Conservation (phyloP, 768 basidiomycete genomes). For the Tricholoma flavovirens region DNA sequence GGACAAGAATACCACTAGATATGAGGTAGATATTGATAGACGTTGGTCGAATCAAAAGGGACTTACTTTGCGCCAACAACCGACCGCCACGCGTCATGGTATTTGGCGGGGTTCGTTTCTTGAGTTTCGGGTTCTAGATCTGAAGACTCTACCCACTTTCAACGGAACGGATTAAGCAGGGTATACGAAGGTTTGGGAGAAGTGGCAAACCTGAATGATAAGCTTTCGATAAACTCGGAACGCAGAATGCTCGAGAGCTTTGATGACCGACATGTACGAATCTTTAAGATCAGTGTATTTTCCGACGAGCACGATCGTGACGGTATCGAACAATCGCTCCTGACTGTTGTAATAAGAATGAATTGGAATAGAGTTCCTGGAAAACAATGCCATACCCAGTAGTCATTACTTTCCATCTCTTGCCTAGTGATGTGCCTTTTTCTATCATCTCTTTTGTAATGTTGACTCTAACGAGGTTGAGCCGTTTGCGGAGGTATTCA, state of each 20-base stretch:
- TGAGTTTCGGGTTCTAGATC: constrained; percentile 82
- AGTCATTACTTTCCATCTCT: constrained; percentile 81
- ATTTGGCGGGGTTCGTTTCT: constrained; percentile 73
- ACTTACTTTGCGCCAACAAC: constrained; percentile 84
- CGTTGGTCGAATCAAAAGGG: neutral
- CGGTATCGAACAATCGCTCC: constrained; percentile 85
- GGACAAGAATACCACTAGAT: constrained; percentile 87
- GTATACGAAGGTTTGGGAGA: neutral
- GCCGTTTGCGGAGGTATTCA: constrained; percentile 71
- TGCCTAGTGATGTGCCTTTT: constrained; percentile 60
- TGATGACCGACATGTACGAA: constrained; percentile 97
- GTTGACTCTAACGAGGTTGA: constrained; percentile 60
- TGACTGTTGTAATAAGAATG: constrained; percentile 47
- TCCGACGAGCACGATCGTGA: constrained; percentile 87
- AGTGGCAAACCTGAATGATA: constrained; percentile 57
- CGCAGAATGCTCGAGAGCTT: constrained; percentile 94
- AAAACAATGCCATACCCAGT: constrained; percentile 49
- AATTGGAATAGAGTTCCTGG: neutral
- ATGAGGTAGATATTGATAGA: constrained; percentile 4
- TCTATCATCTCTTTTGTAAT: constrained; percentile 52
- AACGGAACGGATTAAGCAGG: neutral
- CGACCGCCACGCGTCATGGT: constrained; percentile 93
- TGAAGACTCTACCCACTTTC: constrained; percentile 93
- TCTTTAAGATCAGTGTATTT: constrained; percentile 97
- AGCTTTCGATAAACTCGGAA: constrained; percentile 88